Conservation (phyloP, 768 basidiomycete genomes). For the Pleurotus ostreatus region DNA sequence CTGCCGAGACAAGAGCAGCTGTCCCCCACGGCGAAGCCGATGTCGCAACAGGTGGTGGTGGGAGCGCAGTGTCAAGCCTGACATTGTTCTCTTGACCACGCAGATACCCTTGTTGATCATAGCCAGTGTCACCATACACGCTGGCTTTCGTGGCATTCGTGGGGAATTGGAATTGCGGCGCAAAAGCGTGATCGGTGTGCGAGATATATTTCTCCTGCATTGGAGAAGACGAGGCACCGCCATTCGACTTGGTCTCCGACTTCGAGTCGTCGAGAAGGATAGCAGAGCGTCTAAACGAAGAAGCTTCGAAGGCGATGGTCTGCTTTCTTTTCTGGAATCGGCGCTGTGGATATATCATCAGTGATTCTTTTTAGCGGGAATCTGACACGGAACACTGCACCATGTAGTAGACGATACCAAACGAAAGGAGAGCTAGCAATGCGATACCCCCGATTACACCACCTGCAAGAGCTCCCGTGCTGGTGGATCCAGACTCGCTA, state of each 20-base stretch:
- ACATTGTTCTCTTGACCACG: not conserved
- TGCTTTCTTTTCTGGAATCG: slow-evolving; percentile 29
- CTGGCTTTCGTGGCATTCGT: not conserved
- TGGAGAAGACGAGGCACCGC: not conserved
- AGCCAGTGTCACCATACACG: not conserved
- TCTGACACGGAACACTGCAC: not conserved
- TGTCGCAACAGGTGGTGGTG: not conserved
- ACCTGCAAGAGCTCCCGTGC: slow-evolving; percentile 1
- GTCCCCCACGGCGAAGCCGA: not conserved
- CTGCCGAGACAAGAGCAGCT: not conserved
- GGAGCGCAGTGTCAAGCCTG: slow-evolving; percentile 4
- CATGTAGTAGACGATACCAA: slow-evolving; percentile 2
- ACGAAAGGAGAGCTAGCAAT: not conserved
- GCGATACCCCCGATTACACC: not conserved
- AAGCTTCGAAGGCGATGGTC: slow-evolving; percentile 28
- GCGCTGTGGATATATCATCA: slow-evolving; percentile 27
- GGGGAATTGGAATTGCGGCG: slow-evolving; percentile 1
- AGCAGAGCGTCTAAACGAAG: slow-evolving; percentile 61
- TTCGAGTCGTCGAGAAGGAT: slow-evolving; percentile 49
- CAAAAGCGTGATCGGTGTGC: not conserved
- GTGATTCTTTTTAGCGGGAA: not conserved
- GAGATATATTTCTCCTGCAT: not conserved
- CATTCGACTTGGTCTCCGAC: not conserved
- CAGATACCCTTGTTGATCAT: not conserved
- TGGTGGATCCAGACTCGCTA: not conserved